A percentile compares a stretch with the other conserved stretches of the same genome.
phyloP scores from a whole-genome alignment of 345 rosid genomes.

The Arabidopsis suecica region DNA sequence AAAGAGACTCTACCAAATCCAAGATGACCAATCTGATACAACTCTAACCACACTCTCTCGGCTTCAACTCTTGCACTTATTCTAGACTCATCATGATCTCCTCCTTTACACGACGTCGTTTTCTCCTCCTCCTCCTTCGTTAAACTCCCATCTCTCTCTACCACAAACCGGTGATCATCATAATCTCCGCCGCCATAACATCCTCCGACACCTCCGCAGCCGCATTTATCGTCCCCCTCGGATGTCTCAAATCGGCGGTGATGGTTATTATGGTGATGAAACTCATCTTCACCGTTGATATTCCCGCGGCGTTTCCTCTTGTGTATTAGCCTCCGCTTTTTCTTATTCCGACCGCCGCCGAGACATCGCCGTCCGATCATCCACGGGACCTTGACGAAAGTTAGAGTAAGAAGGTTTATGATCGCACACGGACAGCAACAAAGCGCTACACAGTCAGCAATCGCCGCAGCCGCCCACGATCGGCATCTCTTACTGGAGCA shows the following conservation, averaged over 20 bases:
- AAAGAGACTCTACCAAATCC: conserved; percentile 93
- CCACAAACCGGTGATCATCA: conserved; percentile 44
- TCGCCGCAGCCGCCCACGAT: conserved; percentile 68
- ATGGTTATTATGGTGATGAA: conserved; percentile 16
- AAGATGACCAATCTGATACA: conserved; percentile 78
- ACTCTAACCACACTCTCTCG: conserved; percentile 78
- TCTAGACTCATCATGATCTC: conserved; percentile 41
- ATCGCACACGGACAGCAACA: conserved; percentile 91
- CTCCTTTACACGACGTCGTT: conserved; percentile 37
- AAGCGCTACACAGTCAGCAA: conserved; percentile 87
- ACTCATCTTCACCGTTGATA: conserved; percentile 29
- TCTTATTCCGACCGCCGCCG: conserved; percentile 39
- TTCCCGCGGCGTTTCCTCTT: conserved; percentile 4
- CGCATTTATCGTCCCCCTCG: conserved; percentile 30
- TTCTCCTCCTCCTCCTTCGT: conserved; percentile 36
- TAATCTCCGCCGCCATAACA: conserved; percentile 32
- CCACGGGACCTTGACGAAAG: conserved; percentile 78
- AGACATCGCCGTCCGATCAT: conserved; percentile 67
- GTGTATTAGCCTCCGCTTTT: conserved; percentile 7
- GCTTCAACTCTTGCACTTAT: conserved; percentile 59
- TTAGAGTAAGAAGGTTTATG: conserved; percentile 64
- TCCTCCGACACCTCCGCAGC: conserved; percentile 19
- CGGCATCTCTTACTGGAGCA: conserved; percentile 72
- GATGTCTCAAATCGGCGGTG: conserved; percentile 37
- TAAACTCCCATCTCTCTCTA: conserved; percentile 52